Evolutionary conservation across 192 early-diverging fungal species (phyloP), one percentile per base, ranked within the genome.

Genomic region (Umbelopsis sp.): DNA sequence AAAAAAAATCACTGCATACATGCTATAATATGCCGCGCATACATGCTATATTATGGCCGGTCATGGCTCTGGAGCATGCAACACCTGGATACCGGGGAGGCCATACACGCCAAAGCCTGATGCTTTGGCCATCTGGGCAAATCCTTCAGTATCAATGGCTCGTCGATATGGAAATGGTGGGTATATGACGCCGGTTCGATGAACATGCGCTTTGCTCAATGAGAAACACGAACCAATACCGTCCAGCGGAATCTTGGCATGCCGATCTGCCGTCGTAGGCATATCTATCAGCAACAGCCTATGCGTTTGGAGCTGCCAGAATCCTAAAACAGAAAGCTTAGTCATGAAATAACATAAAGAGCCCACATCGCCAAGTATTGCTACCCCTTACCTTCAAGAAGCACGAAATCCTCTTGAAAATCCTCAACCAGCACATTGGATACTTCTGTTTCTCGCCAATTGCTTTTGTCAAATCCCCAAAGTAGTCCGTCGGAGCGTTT

Each of bases 131-230:
- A 88, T 83, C 70, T 86, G 89, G 13, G 85, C 89, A 78, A 90
- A 81, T 1, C 87, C 87, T 78, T 90, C 89, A 25, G 85, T 88
- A 53, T 90, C 89, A 10, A 90, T 83, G 48, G 82, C 75, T 64
- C 88, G 87, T 45, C 83, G 79, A n/a, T 84, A 82, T 27, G 85
- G 78, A 71, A 78, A 81, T 0, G 83, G 70, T 6, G 89, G 86
- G 49, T 87, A 90, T 10, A 75, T 81, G 33, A 87, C 78, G 13
- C 87, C 89, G 11, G 80, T 78, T 1, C 87, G 89, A 72, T 90
- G 89, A 25, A 88, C 83, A 20, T 71, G 69, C 1, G 87, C 84
- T 49, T 85, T 85, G 50, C 88, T 83, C 25, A 90, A 69, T 8
- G 83, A 80, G 70, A 87, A 88, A 2, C 85, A 85, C 13, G 82